These are phyloP conservation scores for Helicocarpus griseus DNA, from an alignment of 2,329 filamentous ascomycete species.

Conservation along the genomic window DNA sequence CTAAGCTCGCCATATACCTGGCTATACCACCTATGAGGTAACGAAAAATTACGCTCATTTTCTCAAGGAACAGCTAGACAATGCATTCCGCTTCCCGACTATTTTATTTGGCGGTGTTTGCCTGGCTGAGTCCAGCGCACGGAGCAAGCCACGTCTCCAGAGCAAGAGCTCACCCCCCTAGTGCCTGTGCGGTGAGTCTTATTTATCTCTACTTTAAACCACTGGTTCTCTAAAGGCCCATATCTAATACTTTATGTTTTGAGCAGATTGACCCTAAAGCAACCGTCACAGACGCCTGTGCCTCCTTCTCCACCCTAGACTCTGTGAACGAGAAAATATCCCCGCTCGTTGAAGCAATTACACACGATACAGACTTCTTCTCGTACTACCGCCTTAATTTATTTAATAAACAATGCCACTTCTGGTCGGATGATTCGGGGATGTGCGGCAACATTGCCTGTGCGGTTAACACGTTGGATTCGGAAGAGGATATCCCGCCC, in stretches of 20 bases:
- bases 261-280: constrained; percentile 73
- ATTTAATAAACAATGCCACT: constrained; percentile 88
- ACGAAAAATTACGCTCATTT: neutral
- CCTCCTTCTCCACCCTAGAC: constrained; percentile 86
- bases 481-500: constrained; percentile 84
- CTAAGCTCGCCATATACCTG: neutral
- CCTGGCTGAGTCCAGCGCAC: constrained; percentile 43
- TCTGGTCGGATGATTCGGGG: constrained; percentile 87
- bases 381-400: constrained; percentile 93
- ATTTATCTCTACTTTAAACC: neutral
- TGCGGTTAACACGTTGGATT: constrained; percentile 87
- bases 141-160: constrained; percentile 34
- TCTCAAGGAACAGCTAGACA: neutral
- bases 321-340: constrained; percentile 67
- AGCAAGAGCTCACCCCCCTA: constrained; percentile 20
- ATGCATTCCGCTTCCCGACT: constrained; percentile 47
- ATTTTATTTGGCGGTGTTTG: constrained; percentile 55
- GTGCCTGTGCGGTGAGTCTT: constrained; percentile 48
- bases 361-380: constrained; percentile 88
- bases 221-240: neutral
- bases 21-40: neutral
- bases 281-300: constrained; percentile 89
- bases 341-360: constrained; percentile 70
- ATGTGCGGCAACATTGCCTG: constrained; percentile 97
- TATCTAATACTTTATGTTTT: neutral